phyloP scores from a whole-genome alignment of 371 early-diverging fungal genomes.

The Mortierella sp. region DNA sequence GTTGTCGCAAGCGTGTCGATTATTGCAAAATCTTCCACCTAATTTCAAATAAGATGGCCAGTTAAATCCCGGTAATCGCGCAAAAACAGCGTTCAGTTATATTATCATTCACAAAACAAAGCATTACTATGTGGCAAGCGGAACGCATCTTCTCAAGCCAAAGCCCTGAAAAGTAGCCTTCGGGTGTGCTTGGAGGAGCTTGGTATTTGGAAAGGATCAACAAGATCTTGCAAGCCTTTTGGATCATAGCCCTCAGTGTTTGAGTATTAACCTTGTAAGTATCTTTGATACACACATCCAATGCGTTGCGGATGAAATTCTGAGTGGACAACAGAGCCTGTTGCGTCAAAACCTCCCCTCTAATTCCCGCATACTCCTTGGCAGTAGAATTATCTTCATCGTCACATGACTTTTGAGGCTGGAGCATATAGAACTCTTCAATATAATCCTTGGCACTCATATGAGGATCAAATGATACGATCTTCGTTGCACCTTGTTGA shows the following conservation, averaged over 20 bases:
- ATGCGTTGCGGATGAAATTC: slow-evolving; percentile 38
- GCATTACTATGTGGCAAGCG: slow-evolving; percentile 61
- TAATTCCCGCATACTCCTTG: slow-evolving; percentile 54
- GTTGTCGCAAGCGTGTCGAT: slow-evolving; percentile 46
- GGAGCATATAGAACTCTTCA: slow-evolving; percentile 53
- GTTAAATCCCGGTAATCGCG: background rate
- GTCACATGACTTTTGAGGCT: slow-evolving; percentile 21
- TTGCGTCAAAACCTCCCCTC: slow-evolving; percentile 40
- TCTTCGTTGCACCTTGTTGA: slow-evolving; percentile 14
- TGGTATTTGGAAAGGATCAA: slow-evolving; percentile 32
- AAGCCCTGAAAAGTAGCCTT: slow-evolving; percentile 39
- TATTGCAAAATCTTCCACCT: slow-evolving; percentile 38
- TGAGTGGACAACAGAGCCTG: slow-evolving; percentile 41
- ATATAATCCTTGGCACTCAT: slow-evolving; percentile 55
- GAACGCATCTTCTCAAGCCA: slow-evolving; percentile 61
- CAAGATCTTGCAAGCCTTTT: slow-evolving; percentile 40
- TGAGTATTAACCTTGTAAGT: slow-evolving; percentile 18
- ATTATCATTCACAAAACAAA: background rate
- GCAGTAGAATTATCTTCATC: slow-evolving; percentile 21
- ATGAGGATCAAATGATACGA: slow-evolving; percentile 36
- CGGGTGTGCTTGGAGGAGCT: slow-evolving; percentile 14
- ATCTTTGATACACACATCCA: slow-evolving; percentile 35
- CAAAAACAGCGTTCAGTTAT: background rate
- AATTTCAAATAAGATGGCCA: slow-evolving; percentile 16
- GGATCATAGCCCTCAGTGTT: slow-evolving; percentile 42